Evolutionary conservation across 495 filamentous ascomycete species (phyloP).

Genomic region (Mytilinidion resinicola): DNA sequence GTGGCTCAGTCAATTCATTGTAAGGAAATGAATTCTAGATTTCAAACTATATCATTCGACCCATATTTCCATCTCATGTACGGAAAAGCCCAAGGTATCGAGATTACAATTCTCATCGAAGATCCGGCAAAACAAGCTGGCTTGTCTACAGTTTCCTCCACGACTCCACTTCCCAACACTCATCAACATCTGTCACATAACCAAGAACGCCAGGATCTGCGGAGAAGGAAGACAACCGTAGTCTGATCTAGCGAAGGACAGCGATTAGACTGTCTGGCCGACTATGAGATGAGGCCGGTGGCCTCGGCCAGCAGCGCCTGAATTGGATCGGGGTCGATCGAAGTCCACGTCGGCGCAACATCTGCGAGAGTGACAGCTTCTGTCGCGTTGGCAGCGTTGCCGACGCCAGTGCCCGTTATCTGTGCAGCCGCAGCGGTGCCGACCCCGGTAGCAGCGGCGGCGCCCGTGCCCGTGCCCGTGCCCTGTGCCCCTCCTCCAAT

Average conservation of each 20-base stretch:
- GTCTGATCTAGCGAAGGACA: background rate
- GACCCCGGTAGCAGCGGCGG: background rate
- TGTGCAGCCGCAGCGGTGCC: background rate
- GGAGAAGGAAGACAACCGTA: background rate
- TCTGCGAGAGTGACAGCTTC: background rate
- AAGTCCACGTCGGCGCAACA: background rate
- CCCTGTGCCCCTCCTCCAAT: background rate
- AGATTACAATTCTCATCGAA: background rate
- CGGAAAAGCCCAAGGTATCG: background rate
- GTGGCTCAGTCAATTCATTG: background rate
- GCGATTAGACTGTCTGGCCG: background rate
- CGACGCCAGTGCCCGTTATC: constrained; percentile 19
- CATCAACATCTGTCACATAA: background rate
- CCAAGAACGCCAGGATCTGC: constrained; percentile 5
- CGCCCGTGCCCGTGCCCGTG: background rate
- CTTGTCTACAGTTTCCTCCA: no score
- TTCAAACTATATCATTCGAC: background rate
- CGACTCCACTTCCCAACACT: background rate
- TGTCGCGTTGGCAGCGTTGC: background rate
- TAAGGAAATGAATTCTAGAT: background rate
- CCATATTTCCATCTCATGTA: background rate
- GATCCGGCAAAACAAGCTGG: background rate
- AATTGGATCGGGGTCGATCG: background rate
- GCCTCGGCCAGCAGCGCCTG: background rate
- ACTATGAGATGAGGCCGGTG: background rate